These are phyloP conservation scores for Ustilago bromivora DNA, from an alignment of 1,284 basidiomycete genomes.

Conservation along the genomic window DNA sequence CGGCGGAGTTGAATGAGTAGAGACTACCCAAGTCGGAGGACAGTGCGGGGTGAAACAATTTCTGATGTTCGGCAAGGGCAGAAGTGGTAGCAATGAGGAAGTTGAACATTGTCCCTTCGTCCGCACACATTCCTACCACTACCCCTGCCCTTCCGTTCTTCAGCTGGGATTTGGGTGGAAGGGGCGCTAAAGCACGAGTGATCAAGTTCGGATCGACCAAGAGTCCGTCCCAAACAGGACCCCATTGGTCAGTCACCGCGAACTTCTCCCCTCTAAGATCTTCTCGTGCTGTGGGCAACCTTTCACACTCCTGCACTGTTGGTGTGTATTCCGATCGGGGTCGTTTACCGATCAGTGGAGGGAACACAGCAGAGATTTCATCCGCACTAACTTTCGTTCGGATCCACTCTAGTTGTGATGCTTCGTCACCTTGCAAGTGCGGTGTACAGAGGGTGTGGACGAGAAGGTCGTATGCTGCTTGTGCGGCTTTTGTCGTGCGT, in stretches of 20 bases:
- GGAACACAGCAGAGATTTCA: slow-evolving; percentile 24
- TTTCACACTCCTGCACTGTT: not conserved
- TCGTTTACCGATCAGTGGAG: slow-evolving; percentile 34
- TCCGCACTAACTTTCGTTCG: slow-evolving; percentile 33
- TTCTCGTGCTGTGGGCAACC: slow-evolving; percentile 30
- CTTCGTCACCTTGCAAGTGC: slow-evolving; percentile 31
- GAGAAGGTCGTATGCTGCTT: slow-evolving; percentile 46
- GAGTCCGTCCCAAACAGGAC: slow-evolving; percentile 53
- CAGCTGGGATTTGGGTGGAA: slow-evolving; percentile 25
- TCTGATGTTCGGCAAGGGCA: slow-evolving; percentile 29
- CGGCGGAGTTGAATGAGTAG: slow-evolving; percentile 28
- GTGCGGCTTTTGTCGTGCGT: slow-evolving; percentile 35
- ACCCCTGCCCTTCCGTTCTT: slow-evolving; percentile 43
- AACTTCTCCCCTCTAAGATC: slow-evolving; percentile 10
- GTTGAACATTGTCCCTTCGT: slow-evolving; percentile 60
- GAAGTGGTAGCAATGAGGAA: slow-evolving; percentile 37
- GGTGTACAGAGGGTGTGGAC: slow-evolving; percentile 23
- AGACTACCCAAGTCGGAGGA: slow-evolving; percentile 24
- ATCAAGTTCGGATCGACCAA: slow-evolving; percentile 38
- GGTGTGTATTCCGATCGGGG: slow-evolving; percentile 46
- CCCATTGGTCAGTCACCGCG: slow-evolving; percentile 41
- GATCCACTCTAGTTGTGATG: slow-evolving; percentile 37
- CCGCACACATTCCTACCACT: slow-evolving; percentile 45
- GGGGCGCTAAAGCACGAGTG: slow-evolving; percentile 14
- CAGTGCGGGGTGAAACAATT: slow-evolving; percentile 23